Evolutionary conservation across 768 basidiomycete species (phyloP).

Genomic region (Punctularia strigosozonata): DNA sequence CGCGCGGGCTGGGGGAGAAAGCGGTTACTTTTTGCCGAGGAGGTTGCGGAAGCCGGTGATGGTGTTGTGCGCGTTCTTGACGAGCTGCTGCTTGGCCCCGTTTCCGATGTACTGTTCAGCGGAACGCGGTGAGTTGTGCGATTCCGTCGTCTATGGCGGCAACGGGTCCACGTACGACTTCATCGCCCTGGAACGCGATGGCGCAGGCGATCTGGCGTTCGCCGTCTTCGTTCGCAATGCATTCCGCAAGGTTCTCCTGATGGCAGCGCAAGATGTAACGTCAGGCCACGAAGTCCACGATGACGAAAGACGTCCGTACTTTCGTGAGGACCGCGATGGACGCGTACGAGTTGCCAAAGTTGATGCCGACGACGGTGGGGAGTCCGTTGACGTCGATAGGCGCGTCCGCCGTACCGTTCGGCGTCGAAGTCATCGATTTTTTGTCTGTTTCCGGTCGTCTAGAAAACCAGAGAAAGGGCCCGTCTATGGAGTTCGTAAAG

Average conservation of each 20-base stretch:
- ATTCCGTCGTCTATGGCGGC: not conserved
- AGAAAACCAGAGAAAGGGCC: too few species aligned
- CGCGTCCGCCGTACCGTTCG: conserved; percentile 41
- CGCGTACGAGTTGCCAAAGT: conserved; percentile 91
- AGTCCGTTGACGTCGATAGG: conserved; percentile 20
- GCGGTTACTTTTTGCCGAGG: conserved; percentile 70
- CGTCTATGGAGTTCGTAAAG: too few species aligned
- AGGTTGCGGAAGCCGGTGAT: conserved; percentile 92
- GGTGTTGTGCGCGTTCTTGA: conserved; percentile 90
- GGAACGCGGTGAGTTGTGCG: conserved; percentile 3
- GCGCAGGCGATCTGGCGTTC: conserved; percentile 97
- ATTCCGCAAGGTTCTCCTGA: conserved; percentile 82
- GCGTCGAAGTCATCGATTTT: too few species aligned
- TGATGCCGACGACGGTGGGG: conserved; percentile 80
- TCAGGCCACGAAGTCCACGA: not conserved
- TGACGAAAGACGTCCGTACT: conserved; percentile 28
- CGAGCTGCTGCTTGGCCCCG: conserved; percentile 86
- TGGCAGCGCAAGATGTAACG: not conserved
- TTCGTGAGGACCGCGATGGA: conserved; percentile 94
- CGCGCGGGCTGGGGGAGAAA: not conserved
- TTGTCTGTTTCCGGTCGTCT: too few species aligned
- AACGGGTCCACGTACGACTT: conserved; percentile 69
- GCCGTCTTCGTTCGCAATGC: conserved; percentile 97
- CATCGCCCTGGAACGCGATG: conserved; percentile 82
- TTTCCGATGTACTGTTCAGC: conserved; percentile 80